These are phyloP conservation scores for Aspergillus sp. DNA, from an alignment of 2,329 filamentous ascomycete species.

Conservation along the genomic window DNA sequence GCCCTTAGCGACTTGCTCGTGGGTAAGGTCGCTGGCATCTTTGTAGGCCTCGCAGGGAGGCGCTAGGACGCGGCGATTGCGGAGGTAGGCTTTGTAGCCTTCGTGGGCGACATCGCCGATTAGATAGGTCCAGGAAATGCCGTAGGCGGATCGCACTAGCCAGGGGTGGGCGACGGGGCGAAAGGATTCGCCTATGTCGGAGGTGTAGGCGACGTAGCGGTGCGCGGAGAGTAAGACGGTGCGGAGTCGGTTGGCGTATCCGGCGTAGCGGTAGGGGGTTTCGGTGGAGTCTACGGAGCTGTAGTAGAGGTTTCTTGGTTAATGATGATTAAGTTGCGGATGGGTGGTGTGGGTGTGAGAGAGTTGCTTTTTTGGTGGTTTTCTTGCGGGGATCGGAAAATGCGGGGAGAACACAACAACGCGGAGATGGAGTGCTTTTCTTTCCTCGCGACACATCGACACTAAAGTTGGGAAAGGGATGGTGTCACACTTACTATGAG, in stretches of 20 bases:
- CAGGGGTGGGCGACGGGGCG: slow-evolving; percentile 86
- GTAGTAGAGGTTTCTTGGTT: slow-evolving; percentile 17
- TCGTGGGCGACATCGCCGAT: slow-evolving; percentile 88
- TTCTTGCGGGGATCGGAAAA: slow-evolving; percentile 1
- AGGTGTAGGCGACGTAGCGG: slow-evolving; percentile 95
- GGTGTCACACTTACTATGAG: slow-evolving; percentile 65
- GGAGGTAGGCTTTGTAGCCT: slow-evolving; percentile 90
- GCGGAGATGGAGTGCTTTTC: neutral
- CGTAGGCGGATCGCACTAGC: slow-evolving; percentile 81
- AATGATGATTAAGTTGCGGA: neutral
- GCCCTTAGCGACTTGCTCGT: slow-evolving; percentile 35
- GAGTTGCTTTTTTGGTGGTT: neutral
- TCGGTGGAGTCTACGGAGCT: slow-evolving; percentile 80
- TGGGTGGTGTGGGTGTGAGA: neutral
- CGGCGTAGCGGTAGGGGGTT: slow-evolving; percentile 83
- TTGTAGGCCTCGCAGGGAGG: slow-evolving; percentile 60
- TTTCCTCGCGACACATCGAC: too few species aligned
- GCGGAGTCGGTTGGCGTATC: slow-evolving; percentile 80
- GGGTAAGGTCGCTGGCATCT: slow-evolving; percentile 38
- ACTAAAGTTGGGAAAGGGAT: too few species aligned
- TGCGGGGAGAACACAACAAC: neutral
- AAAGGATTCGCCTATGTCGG: slow-evolving; percentile 95
- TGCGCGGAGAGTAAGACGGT: slow-evolving; percentile 89
- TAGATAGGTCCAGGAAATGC: slow-evolving; percentile 88
- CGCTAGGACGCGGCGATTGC: slow-evolving; percentile 75